phyloP scores from a whole-genome alignment of 2,329 filamentous ascomycete species.

The Ophiostoma himal-ulmi region DNA sequence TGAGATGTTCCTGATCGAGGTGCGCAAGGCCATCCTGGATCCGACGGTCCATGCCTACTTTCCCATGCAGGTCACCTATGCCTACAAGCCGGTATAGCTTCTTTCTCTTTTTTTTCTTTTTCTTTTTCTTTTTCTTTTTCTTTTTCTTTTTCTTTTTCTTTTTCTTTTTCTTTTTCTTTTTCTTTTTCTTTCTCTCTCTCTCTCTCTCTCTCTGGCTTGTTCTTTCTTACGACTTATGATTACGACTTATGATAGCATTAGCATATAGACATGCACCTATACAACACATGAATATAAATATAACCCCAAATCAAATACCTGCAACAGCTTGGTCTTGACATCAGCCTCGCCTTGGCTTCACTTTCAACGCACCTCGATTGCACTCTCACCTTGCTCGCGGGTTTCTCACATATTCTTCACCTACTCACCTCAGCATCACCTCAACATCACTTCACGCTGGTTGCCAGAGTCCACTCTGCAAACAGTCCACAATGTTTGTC shows the following conservation, averaged over 20 bases:
- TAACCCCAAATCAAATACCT: background rate
- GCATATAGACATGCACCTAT: background rate
- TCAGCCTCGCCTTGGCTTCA: background rate
- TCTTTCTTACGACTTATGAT: background rate
- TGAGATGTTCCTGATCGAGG: conserved; percentile 36
- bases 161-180: background rate
- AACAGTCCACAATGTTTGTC: background rate
- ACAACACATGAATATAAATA: background rate
- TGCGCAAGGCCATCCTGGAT: conserved; percentile 33
- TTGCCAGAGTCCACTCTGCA: background rate
- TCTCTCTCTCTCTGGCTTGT: background rate
- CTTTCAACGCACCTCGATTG: background rate
- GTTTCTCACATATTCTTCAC: background rate
- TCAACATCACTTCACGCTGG: background rate
- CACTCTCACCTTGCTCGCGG: background rate
- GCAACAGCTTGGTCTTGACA: too few species aligned
- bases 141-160: background rate
- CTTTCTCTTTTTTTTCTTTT: background rate
- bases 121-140: background rate
- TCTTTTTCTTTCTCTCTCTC: background rate
- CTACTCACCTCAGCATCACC: background rate
- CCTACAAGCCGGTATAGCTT: conserved; percentile 30
- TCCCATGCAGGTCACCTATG: conserved; percentile 32
- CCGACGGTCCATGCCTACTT: conserved; percentile 32
- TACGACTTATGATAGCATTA: conserved; percentile 5